A percentile compares a stretch with the other conserved stretches of the same genome.
Evolutionary conservation across 1,284 basidiomycete species (phyloP).

Genomic region (Mixia osmundae): DNA sequence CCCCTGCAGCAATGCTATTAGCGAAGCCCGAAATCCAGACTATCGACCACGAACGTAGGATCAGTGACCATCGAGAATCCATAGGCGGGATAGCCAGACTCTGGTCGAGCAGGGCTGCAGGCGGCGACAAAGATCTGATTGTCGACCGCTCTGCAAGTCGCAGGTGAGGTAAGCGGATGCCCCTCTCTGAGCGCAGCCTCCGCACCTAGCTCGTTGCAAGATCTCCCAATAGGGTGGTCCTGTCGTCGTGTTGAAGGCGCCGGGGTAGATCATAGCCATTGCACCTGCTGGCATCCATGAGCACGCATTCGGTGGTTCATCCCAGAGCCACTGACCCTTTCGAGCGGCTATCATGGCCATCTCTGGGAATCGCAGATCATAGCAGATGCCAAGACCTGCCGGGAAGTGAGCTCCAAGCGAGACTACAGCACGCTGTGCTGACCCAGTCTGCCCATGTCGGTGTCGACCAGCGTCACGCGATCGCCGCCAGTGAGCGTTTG

Average conservation of each 20-base stretch:
- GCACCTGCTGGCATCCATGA: slow-evolving; percentile 36
- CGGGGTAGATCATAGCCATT: slow-evolving; percentile 72
- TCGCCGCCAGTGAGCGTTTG: slow-evolving; percentile 67
- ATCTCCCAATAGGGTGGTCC: slow-evolving; percentile 94
- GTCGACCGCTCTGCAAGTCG: slow-evolving; percentile 49
- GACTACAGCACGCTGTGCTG: background rate
- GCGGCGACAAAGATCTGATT: slow-evolving; percentile 88
- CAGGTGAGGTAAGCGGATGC: background rate
- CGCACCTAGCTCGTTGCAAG: slow-evolving; percentile 57
- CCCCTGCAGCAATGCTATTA: slow-evolving; percentile 32
- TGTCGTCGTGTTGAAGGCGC: slow-evolving; percentile 71
- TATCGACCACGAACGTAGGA: slow-evolving; percentile 27
- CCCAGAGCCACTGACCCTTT: slow-evolving; percentile 31
- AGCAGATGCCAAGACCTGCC: slow-evolving; percentile 67
- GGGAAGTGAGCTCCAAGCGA: background rate
- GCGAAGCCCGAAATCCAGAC: background rate
- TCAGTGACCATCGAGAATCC: slow-evolving; percentile 75
- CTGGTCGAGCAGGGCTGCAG: slow-evolving; percentile 76
- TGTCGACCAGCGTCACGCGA: slow-evolving; percentile 60
- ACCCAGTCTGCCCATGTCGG: slow-evolving; percentile 30
- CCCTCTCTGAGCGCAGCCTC: background rate
- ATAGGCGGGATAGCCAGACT: slow-evolving; percentile 37
- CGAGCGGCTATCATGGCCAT: slow-evolving; percentile 76
- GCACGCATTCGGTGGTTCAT: background rate
- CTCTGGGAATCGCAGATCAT: slow-evolving; percentile 85